Evolutionary conservation across 768 basidiomycete species (phyloP).

Genomic region (Boletus rubropictus): DNA sequence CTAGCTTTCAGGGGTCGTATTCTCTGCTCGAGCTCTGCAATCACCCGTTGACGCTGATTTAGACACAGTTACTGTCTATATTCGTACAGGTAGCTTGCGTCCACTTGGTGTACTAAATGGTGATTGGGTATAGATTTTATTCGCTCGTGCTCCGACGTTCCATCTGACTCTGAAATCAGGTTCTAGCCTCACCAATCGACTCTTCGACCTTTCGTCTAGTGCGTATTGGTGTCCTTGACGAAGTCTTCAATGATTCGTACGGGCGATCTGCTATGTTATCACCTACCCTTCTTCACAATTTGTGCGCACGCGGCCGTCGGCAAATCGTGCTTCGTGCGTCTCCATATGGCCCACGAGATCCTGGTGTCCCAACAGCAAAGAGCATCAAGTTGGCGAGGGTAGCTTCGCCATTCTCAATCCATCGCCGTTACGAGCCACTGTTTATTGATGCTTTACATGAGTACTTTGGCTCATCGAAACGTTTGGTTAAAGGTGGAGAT

Average conservation of each 20-base stretch:
- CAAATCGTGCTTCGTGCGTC: constrained; percentile 42
- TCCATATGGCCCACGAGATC: constrained; percentile 55
- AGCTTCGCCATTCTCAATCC: constrained; percentile 64
- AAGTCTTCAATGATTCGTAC: constrained; percentile 33
- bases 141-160: neutral
- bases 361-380: constrained; percentile 61
- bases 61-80: constrained; percentile 55
- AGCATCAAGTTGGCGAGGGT: constrained; percentile 75
- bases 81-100: constrained; percentile 58
- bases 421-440: constrained; percentile 55
- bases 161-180: constrained; percentile 34
- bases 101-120: constrained; percentile 62
- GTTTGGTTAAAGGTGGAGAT: constrained; percentile 69
- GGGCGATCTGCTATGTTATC: constrained; percentile 32
- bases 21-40: constrained; percentile 30
- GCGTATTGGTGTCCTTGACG: constrained; percentile 51
- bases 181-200: constrained; percentile 38
- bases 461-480: constrained; percentile 51
- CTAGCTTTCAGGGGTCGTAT: constrained; percentile 12
- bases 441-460: constrained; percentile 57
- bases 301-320: constrained; percentile 29
- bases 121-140: constrained; percentile 60
- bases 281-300: constrained; percentile 52
- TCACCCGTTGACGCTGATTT: constrained; percentile 30
- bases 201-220: constrained; percentile 45